A percentile compares a stretch with the other conserved stretches of the same genome.
Conservation (phyloP, 2,329 filamentous ascomycete species). For the Basipetospora chlamydospora region DNA sequence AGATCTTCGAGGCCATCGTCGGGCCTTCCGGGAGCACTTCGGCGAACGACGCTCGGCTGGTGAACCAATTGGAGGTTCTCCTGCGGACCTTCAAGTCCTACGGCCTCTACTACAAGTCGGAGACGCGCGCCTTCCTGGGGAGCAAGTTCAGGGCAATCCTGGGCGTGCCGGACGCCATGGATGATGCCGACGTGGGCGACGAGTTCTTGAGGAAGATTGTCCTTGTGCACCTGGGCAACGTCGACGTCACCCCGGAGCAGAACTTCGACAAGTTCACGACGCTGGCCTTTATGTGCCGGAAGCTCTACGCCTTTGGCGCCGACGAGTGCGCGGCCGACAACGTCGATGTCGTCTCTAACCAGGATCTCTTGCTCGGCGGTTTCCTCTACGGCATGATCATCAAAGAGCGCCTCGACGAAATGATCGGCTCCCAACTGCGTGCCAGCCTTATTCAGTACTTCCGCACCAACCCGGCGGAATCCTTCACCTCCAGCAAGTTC, state of each 20-base stretch:
- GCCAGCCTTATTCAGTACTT: slow-evolving; percentile 41
- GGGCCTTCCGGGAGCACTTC: slow-evolving; percentile 95
- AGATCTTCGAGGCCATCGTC: slow-evolving; percentile 82
- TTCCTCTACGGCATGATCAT: slow-evolving; percentile 91
- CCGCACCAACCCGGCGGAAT: slow-evolving; percentile 41
- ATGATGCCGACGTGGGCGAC: slow-evolving; percentile 76
- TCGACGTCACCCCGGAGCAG: slow-evolving; percentile 69
- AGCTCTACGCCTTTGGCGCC: slow-evolving; percentile 83
- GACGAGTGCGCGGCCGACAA: slow-evolving; percentile 91
- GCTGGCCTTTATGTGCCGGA: slow-evolving; percentile 90
- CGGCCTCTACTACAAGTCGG: slow-evolving; percentile 62
- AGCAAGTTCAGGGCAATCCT: slow-evolving; percentile 84
- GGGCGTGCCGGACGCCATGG: slow-evolving; percentile 68
- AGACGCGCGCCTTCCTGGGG: slow-evolving; percentile 76
- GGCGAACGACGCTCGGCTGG: slow-evolving; percentile 93
- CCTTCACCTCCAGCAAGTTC: slow-evolving; percentile 68
- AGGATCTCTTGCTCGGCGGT: slow-evolving; percentile 85
- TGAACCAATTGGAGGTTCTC: slow-evolving; percentile 91
- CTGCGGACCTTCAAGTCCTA: slow-evolving; percentile 90
- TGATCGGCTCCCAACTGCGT: slow-evolving; percentile 45
- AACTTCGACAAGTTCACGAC: slow-evolving; percentile 88
- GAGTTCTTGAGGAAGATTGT: slow-evolving; percentile 86
- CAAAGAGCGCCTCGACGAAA: slow-evolving; percentile 88
- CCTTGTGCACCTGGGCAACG: slow-evolving; percentile 77
- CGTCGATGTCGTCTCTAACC: slow-evolving; percentile 89